Conservation (phyloP, 2,329 filamentous ascomycete species). For the Cercospora sojina region DNA sequence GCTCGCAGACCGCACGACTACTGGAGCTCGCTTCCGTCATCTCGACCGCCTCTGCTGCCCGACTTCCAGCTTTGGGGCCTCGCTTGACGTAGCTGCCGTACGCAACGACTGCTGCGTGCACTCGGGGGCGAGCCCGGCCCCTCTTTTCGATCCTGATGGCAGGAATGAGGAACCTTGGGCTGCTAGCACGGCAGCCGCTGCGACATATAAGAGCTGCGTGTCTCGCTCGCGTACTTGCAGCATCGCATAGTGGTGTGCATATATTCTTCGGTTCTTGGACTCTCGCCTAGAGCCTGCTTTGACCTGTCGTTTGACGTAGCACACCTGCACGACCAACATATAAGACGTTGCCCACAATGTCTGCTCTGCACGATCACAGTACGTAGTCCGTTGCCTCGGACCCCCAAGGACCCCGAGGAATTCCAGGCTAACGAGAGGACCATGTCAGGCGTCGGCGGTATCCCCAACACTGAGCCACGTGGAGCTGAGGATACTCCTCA, state of each 20-base stretch:
- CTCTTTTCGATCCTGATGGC: conserved; percentile 9
- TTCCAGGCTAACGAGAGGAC: conserved; percentile 4
- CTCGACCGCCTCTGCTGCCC: background rate
- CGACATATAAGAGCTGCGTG: conserved; percentile 12
- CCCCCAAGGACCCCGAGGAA: background rate
- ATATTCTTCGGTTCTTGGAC: background rate
- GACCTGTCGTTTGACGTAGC: conserved; percentile 7
- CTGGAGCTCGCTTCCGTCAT: conserved; percentile 6
- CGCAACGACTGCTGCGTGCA: background rate
- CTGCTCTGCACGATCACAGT: conserved; percentile 10
- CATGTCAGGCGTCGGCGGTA: conserved; percentile 9
- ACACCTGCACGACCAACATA: conserved; percentile 4
- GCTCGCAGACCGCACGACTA: background rate
- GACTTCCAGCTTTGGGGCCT: conserved; percentile 1
- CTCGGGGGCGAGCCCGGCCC: background rate
- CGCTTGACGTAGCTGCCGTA: conserved; percentile 9
- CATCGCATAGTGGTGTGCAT: background rate
- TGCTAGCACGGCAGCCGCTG: conserved; percentile 4
- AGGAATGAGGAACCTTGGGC: conserved; percentile 5
- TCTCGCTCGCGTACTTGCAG: conserved; percentile 8
- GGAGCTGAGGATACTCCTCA: conserved; percentile 1
- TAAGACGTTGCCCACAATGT: conserved; percentile 4
- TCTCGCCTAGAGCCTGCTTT: conserved; percentile 7
- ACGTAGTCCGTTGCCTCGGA: background rate
- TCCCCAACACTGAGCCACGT: conserved; percentile 5